Percentiles rank a stretch among this genome's conserved stretches.
Evolutionary conservation across 2,329 filamentous ascomycete species (phyloP).

Genomic region (Alternaria rosae): DNA sequence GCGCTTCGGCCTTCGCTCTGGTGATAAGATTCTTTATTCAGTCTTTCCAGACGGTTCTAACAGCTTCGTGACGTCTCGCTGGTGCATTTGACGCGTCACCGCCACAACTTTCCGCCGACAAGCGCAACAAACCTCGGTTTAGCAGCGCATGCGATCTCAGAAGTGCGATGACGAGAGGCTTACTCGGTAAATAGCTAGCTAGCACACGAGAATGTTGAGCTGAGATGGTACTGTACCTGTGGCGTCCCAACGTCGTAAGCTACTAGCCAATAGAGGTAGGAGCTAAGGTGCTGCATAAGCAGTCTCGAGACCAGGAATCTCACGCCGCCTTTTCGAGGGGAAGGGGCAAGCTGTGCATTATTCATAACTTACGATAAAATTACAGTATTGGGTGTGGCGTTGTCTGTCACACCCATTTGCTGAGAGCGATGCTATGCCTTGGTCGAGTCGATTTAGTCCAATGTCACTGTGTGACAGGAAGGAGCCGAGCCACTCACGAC

Average conservation of each 20-base stretch:
- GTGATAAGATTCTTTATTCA: background rate
- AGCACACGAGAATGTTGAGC: slow-evolving; percentile 3
- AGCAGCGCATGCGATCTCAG: background rate
- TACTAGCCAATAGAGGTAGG: slow-evolving; percentile 2
- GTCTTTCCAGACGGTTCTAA: background rate
- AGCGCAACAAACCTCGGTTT: background rate
- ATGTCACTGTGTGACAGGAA: no score
- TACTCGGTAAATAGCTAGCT: background rate
- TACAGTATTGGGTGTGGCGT: background rate
- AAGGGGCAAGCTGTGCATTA: background rate
- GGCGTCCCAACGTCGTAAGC: slow-evolving; percentile 7
- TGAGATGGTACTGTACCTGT: slow-evolving; percentile 8
- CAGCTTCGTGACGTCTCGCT: background rate
- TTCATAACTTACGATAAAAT: background rate
- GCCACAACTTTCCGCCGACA: background rate
- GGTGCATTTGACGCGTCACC: background rate
- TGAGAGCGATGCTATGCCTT: no score
- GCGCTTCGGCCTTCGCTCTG: background rate
- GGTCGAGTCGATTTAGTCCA: no score
- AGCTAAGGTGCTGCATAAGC: slow-evolving; percentile 22
- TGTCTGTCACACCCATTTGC: background rate
- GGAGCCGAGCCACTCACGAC: background rate
- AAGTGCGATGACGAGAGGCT: background rate
- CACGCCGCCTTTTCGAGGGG: slow-evolving; percentile 20
- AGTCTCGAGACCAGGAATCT: slow-evolving; percentile 14